A percentile compares a stretch with the other conserved stretches of the same genome.
phyloP scores from a whole-genome alignment of 148 eudicot genomes.

The Selenicereus undatus region DNA sequence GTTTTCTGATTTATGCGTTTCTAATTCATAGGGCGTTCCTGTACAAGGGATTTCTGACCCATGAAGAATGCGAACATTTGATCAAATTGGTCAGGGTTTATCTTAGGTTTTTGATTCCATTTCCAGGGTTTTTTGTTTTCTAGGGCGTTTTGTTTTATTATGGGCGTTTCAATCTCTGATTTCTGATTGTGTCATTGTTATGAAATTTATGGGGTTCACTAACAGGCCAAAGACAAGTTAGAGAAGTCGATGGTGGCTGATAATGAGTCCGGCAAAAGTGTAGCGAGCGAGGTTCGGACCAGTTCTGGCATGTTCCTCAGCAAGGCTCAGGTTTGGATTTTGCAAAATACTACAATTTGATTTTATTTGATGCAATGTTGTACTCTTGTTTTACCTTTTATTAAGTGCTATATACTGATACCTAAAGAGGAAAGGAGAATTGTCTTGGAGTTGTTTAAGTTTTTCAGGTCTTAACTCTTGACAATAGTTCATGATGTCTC shows the following conservation, averaged over 20 bases:
- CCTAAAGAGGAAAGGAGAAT: background rate
- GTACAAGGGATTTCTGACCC: constrained; percentile 58
- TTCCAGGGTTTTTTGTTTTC: background rate
- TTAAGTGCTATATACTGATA: too few relatives aligned
- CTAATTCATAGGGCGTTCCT: constrained; percentile 62
- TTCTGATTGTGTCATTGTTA: background rate
- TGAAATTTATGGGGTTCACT: background rate
- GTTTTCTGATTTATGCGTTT: background rate
- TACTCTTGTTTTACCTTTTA: background rate
- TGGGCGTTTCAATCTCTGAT: background rate
- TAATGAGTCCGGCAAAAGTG: constrained; percentile 62
- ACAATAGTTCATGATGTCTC: background rate
- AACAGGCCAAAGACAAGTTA: constrained; percentile 69
- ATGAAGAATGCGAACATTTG: constrained; percentile 88
- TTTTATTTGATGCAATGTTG: background rate
- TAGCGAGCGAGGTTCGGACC: constrained; percentile 67
- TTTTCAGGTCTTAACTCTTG: background rate
- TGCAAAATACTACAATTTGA: constrained; percentile 13
- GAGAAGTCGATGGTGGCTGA: constrained; percentile 88
- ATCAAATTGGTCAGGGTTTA: constrained; percentile 57
- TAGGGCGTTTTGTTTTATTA: background rate
- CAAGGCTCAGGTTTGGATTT: constrained; percentile 53
- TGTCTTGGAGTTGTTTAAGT: background rate
- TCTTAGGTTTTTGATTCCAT: background rate
- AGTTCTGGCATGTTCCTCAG: constrained; percentile 79